Evolutionary conservation across 495 filamentous ascomycete species (phyloP), one percentile per base, ranked within the genome.

Genomic region (Penicillium atrosanguineum): DNA sequence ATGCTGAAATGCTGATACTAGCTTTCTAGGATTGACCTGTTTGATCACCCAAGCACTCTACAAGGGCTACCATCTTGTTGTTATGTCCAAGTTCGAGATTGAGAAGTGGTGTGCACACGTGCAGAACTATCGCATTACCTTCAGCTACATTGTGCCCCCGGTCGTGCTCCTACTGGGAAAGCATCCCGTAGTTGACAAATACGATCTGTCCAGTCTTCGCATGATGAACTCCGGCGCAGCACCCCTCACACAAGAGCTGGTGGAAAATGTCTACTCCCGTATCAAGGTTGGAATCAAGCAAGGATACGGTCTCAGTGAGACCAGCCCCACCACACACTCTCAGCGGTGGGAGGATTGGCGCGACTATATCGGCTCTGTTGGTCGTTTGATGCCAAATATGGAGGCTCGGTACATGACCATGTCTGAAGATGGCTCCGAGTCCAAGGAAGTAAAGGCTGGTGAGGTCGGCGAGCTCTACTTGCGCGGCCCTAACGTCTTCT

Each of bases 211-310:
- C 14, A 84, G 78, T 19, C 59, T 98, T 14, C 85, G 86, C 34
- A 91, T 93, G 84, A 73, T 96, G 74, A 95, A 89, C 70, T 92
- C 84, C 2, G 94, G 91, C 7, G 94, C 93, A 1, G 94, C 94
- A 4, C 94, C 94, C 0, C 73, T 97, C 37, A 95, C 90, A 0
- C 74, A 79, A 19, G 91, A 97, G 46, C 76, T 98, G 3, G 88
- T 91, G 7, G 83, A 92, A 50, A 79, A 84, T 15, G 84, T 95
- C 8, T 91, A 90, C 73, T 62, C 80, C 5, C 81, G 91, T 12
- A 78, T 94, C 46, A 83, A 83, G 42, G 74, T 95, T 38, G 86
- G 86, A 39, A 79, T 94, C 28, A 89, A 86, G 57, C 91, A 95
- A 62, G 91, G 88, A 1, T 96, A 91, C 78, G 91, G 91, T n/a